Base-by-base conservation (phyloP, 441 rosid species). In the Populus hybrid region DNA sequence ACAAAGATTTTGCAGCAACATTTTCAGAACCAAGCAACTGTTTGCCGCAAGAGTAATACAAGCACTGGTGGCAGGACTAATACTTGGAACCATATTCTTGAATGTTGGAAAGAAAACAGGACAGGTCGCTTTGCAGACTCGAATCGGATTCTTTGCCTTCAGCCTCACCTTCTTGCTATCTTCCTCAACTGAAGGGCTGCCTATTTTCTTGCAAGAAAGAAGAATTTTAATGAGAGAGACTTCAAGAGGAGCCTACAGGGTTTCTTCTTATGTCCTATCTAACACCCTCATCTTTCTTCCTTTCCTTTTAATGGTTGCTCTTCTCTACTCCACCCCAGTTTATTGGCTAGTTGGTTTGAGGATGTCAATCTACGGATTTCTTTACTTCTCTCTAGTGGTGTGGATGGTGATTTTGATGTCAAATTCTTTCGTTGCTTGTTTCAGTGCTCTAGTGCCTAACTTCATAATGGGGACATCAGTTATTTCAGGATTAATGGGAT, bases 391-490 rank as follows among this genome's bases (percentile, higher is more conserved):
- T 21, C 80, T 91, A 23, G 91, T 93, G 80, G 94, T 91, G 0
- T 94, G 97, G 97, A 78, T 93, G 84, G 94, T 94, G 75, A 90
- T 93, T 70, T 72, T 88, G 35, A 92, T 93, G 97, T 90, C 98
- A 26, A 93, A 92, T 77, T 94, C 99, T 10, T 90, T 94, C 31
- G 97, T 93, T 26, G 92, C 97, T 6, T 91, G 97, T 82, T 90
- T 94, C 81, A 90, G 97, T 78, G 97, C 97, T 16, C 89, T 94
- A 16, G 97, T 94, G 73, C 99, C 97, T 5, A 89, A 94, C 82
- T 93, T 94, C 86, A 94, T 94, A 73, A 90, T 90, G 95, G 97
- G 97, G 64, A 91, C 90, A 66, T 93, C 97, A 59, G 86, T 94
- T 29, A 91, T 94, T 77, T 82, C 97, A 26, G 94, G 97, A 20